phyloP scores from a whole-genome alignment of 2,329 filamentous ascomycete genomes.

The Microsporum audouinii region DNA sequence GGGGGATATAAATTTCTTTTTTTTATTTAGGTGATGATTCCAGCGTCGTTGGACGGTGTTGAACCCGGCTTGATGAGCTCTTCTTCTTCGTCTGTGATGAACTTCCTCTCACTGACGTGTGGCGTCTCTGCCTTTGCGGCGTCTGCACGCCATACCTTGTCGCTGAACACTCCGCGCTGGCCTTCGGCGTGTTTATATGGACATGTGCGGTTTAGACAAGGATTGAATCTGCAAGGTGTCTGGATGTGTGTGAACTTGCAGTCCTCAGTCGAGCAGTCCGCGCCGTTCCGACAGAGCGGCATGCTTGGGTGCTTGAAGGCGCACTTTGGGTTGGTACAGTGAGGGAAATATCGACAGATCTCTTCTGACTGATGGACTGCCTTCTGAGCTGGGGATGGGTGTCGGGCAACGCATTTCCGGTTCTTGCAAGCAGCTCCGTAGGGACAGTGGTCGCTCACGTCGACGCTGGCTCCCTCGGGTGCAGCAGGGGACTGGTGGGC shows the following conservation, averaged over 20 bases:
- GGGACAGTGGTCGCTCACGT: conserved; percentile 66
- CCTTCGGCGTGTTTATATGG: conserved; percentile 84
- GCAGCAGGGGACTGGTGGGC: conserved; percentile 91
- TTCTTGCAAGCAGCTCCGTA: conserved; percentile 94
- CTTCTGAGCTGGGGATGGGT: conserved; percentile 80
- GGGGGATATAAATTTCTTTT: too few relatives aligned
- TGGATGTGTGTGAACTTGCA: conserved; percentile 87
- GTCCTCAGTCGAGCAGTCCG: conserved; percentile 65
- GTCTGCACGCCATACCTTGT: conserved; percentile 81
- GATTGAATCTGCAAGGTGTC: conserved; percentile 78
- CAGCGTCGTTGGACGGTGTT: conserved; percentile 6
- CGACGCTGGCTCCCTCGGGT: conserved; percentile 62
- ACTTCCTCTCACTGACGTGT: conserved; percentile 81
- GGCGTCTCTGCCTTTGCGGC: conserved; percentile 30
- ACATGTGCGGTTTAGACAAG: conserved; percentile 81
- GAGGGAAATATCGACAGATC: conserved; percentile 83
- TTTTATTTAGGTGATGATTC: not conserved
- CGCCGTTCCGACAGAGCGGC: conserved; percentile 82
- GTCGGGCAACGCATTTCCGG: conserved; percentile 79
- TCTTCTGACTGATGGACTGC: conserved; percentile 67
- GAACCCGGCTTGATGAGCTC: conserved; percentile 57
- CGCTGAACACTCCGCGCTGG: conserved; percentile 70
- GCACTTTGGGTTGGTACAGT: conserved; percentile 79
- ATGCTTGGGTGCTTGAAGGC: conserved; percentile 80
- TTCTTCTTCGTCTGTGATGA: conserved; percentile 54